Evolutionary conservation across 805 yeast species (phyloP).

Genomic region (Zygoascus bituminiphila): DNA sequence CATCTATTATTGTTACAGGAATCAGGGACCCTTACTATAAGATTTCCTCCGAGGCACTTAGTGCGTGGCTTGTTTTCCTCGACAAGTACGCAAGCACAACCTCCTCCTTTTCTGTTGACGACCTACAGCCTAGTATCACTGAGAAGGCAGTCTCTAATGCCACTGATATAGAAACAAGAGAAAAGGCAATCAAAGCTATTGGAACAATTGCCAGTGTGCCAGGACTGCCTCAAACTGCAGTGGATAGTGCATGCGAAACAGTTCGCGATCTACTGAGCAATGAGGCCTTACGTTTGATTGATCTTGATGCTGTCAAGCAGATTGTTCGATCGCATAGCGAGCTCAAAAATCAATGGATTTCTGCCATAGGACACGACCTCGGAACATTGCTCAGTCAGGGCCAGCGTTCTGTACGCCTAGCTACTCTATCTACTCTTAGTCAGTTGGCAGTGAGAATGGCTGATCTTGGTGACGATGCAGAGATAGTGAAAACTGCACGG

Average conservation of each 20-base stretch:
- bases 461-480: neutral
- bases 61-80: conserved; percentile 22
- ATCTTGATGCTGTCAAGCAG: conserved; percentile 27
- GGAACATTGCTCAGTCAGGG: conserved; percentile 17
- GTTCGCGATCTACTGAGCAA: conserved; percentile 30
- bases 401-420: conserved; percentile 19
- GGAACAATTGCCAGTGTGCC: conserved; percentile 22
- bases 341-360: conserved; percentile 18
- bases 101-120: neutral
- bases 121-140: conserved; percentile 21
- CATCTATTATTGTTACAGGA: conserved; percentile 27
- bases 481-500: neutral
- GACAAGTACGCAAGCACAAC: neutral
- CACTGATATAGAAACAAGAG: conserved; percentile 32
- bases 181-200: conserved; percentile 29
- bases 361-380: conserved; percentile 13
- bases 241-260: conserved; percentile 26
- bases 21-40: conserved; percentile 31
- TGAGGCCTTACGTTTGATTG: conserved; percentile 30
- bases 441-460: neutral
- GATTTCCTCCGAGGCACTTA: conserved; percentile 29
- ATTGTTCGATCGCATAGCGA: conserved; percentile 8
- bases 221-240: conserved; percentile 16
- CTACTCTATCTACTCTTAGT: conserved; percentile 18
- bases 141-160: conserved; percentile 30